Percentiles rank a stretch among this genome's conserved stretches.
Evolutionary conservation across 225 moss, liverwort and hornwort species (phyloP).

Genomic region (Neckera pumila): DNA sequence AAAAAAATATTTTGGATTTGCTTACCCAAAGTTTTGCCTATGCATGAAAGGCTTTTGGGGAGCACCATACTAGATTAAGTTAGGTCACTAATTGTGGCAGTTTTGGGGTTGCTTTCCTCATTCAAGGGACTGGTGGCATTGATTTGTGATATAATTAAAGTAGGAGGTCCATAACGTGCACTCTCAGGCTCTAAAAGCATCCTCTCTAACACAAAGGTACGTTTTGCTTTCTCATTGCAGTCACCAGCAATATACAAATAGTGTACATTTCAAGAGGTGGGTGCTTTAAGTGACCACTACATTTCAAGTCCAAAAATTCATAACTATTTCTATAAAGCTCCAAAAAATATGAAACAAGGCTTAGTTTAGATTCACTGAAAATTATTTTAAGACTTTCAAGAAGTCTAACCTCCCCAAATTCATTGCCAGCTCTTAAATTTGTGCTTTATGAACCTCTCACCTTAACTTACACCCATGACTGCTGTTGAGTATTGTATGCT

Average conservation of each 20-base stretch:
- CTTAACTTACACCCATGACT: too few species aligned
- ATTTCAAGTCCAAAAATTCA: neutral
- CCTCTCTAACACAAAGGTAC: neutral
- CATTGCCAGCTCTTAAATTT: neutral
- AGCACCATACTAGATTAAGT: too few species aligned
- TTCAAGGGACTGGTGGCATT: neutral
- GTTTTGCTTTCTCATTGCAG: neutral
- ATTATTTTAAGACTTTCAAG: neutral
- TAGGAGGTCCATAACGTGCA: neutral
- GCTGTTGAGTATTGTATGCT: neutral
- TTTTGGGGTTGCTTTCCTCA: neutral
- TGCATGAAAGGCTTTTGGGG: neutral
- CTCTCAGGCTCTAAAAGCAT: neutral
- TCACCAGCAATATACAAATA: too few species aligned
- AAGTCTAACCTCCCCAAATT: neutral
- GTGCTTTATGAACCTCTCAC: neutral
- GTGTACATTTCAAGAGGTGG: neutral
- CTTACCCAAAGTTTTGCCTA: neutral
- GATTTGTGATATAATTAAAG: neutral
- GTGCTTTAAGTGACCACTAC: neutral
- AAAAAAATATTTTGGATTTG: neutral
- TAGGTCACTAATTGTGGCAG: neutral
- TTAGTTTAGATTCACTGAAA: neutral
- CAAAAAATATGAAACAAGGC: neutral
- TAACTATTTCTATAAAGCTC: neutral